These are phyloP conservation scores for Cladophialophora immunda DNA, from an alignment of 2,329 filamentous ascomycete species.

Conservation along the genomic window DNA sequence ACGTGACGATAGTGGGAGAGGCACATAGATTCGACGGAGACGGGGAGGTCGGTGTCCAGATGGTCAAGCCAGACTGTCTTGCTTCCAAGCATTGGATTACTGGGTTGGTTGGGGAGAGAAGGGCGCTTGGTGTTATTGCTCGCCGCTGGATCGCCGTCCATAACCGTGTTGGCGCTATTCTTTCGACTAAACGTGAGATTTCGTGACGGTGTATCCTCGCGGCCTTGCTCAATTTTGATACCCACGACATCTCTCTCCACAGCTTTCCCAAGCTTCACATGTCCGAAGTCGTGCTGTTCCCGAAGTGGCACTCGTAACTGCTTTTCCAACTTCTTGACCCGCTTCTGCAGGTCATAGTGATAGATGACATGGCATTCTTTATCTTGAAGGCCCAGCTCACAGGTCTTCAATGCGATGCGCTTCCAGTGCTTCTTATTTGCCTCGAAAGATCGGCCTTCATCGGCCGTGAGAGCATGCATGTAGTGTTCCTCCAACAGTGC, in stretches of 20 bases:
- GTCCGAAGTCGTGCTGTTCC: conserved; percentile 90
- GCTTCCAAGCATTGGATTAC: conserved; percentile 47
- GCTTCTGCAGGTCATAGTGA: conserved; percentile 93
- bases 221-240: conserved; percentile 74
- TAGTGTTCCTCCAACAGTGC: conserved; percentile 95
- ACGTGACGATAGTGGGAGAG: conserved; percentile 81
- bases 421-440: conserved; percentile 85
- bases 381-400: conserved; percentile 86
- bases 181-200: conserved; percentile 32
- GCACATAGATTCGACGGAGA: conserved; percentile 93
- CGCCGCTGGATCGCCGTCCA: conserved; percentile 14
- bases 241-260: conserved; percentile 79
- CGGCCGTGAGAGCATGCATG: conserved; percentile 71
- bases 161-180: conserved; percentile 27
- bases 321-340: conserved; percentile 89
- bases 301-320: conserved; percentile 82
- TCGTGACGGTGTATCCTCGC: conserved; percentile 48
- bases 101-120: conserved; percentile 24
- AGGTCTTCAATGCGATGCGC: conserved; percentile 77
- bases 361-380: conserved; percentile 89
- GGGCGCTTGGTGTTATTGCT: conserved; percentile 32
- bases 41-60: conserved; percentile 72
- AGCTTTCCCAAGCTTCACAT: conserved; percentile 80
- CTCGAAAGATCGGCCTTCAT: conserved; percentile 60
- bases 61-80: conserved; percentile 92